Base-by-base conservation (phyloP, 2,329 filamentous ascomycete species). In the Epichloe sibirici region DNA sequence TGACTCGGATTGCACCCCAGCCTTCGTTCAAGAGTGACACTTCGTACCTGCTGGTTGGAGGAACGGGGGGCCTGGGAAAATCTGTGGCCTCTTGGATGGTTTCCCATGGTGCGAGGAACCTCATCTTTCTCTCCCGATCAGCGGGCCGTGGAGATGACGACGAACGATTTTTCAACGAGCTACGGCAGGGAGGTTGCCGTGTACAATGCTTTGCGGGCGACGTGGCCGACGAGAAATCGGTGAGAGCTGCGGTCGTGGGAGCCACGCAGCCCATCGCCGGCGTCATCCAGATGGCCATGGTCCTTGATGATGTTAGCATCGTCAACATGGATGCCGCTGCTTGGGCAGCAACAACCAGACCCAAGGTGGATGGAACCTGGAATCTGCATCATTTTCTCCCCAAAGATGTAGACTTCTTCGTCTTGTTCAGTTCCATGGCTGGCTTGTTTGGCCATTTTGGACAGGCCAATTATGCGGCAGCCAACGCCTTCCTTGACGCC, bases 391-490 rank as follows among this genome's bases (percentile, higher is more conserved):
- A 62, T 0, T 56, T 56, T 7, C 56, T 17, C 0, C 15, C 43
- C 1, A 38, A 23, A 3, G 21, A 45, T 5, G 60, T 69, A 0
- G 65, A 68, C 45, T 71, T 74, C 59, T 73, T 73, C 55, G 48
- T 65, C 31, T 47, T 66, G 11, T 58, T 62, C 50, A 62, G 59
- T 2, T 72, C 70, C 3, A 56, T 67, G 2, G 60, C 60, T 0
- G 64, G 63, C 15, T 54, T 66, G 5, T 49, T 67, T 5, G 70
- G 66, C 4, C 59, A 62, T 13, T 54, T 58, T 0, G 63, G 61
- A 1, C 70, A 73, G 55, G 60, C 65, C 48, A 71, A 70, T 54
- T 74, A 75, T 56, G 60, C 63, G 5, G 64, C 68, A 1, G 70
- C 63, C 15, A 74, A 73, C 55, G 61, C 64, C 6, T 74, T 67